phyloP scores from a whole-genome alignment of 2,329 filamentous ascomycete species.

The Verticillium zaregamsianum region DNA sequence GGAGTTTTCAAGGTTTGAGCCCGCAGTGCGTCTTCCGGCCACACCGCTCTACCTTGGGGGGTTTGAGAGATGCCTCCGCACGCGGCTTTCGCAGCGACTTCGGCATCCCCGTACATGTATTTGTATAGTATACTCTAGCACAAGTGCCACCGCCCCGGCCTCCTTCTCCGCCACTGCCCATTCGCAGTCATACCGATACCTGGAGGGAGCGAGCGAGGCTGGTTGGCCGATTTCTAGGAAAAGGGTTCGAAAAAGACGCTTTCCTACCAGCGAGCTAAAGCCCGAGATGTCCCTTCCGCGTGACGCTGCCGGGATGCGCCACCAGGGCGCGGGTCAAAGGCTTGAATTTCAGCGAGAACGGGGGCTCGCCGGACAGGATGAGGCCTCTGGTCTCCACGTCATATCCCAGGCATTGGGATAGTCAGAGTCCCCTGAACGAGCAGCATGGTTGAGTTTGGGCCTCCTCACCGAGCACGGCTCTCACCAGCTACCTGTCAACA shows the following conservation, averaged over 20 bases:
- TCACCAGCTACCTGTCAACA: neutral
- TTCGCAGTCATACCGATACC: neutral
- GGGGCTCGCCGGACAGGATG: neutral
- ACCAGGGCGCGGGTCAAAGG: neutral
- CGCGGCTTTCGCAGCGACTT: neutral
- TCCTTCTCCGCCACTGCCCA: neutral
- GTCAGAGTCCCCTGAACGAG: too few species aligned
- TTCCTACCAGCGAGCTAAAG: neutral
- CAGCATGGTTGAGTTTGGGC: too few species aligned
- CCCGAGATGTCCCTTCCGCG: neutral
- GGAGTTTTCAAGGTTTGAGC: neutral
- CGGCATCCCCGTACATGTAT: neutral
- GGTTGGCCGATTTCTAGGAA: neutral
- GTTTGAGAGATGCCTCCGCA: neutral
- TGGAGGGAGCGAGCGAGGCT: neutral
- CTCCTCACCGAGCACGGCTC: neutral
- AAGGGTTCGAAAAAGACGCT: neutral
- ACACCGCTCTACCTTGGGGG: neutral
- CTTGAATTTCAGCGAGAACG: neutral
- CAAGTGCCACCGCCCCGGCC: neutral
- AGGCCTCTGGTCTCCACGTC: neutral
- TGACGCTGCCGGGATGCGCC: neutral
- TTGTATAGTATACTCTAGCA: neutral
- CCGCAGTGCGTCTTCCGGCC: neutral
- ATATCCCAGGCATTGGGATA: too few species aligned